phyloP scores from a whole-genome alignment of 495 filamentous ascomycete genomes.

The Podospora sp. region DNA sequence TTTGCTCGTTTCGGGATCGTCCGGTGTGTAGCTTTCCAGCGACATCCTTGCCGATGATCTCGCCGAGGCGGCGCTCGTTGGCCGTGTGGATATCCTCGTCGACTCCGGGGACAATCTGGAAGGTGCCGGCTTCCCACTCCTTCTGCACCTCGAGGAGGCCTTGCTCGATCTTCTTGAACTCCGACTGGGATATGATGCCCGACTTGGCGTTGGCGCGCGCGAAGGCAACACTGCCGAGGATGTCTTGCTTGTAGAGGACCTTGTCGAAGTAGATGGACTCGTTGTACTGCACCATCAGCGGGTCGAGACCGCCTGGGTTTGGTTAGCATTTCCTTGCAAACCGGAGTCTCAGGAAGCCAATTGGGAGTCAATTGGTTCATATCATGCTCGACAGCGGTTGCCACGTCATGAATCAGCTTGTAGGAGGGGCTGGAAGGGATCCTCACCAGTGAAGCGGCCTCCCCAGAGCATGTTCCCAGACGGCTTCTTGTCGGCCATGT shows the following conservation, averaged over 20 bases:
- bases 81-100: constrained; percentile 88
- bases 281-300: constrained; percentile 89
- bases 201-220: constrained; percentile 80
- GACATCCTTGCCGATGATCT: constrained; percentile 84
- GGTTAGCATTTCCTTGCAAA: background rate
- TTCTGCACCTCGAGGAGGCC: constrained; percentile 71
- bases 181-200: constrained; percentile 72
- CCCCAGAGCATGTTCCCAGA: constrained; percentile 74
- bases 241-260: constrained; percentile 78
- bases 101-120: constrained; percentile 61
- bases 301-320: constrained; percentile 71
- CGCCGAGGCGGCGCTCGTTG: constrained; percentile 86
- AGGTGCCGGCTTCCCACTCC: constrained; percentile 70
- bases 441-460: constrained; percentile 74
- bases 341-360: background rate
- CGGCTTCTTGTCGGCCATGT: constrained; percentile 29
- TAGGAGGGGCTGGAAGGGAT: constrained; percentile 14
- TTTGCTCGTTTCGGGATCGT: constrained; percentile 89
- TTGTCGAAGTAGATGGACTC: constrained; percentile 83
- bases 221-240: constrained; percentile 80
- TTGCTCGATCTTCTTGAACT: constrained; percentile 75
- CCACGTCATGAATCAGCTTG: constrained; percentile 12
- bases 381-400: background rate
- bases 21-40: constrained; percentile 94
- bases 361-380: background rate